A percentile compares a stretch with the other conserved stretches of the same genome.
These are phyloP conservation scores for Colletotrichum theobromicola DNA, from an alignment of 2,329 filamentous ascomycete species.

Conservation along the genomic window DNA sequence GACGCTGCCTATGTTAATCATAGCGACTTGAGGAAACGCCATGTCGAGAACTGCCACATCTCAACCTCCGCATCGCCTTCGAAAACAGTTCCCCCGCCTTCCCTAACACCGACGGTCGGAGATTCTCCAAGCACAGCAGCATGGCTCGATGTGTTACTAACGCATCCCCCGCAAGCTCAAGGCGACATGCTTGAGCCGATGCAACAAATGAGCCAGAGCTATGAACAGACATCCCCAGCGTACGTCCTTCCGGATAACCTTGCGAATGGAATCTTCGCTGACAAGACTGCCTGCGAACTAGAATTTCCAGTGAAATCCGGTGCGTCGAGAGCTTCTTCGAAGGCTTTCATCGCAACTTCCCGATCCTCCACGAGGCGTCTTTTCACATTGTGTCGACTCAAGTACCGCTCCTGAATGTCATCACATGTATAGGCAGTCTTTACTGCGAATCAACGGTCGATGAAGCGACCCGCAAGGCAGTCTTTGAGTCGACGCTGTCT, in stretches of 20 bases:
- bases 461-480: not conserved
- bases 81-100: not conserved
- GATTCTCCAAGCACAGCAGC: not conserved
- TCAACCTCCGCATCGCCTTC: not conserved
- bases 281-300: not conserved
- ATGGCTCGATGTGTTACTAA: conserved; percentile 1
- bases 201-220: not conserved
- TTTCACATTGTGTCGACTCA: conserved; percentile 10
- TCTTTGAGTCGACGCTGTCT: not conserved
- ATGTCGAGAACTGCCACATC: conserved; percentile 3
- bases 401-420: not conserved
- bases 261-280: not conserved
- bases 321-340: conserved; percentile 9
- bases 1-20: not conserved
- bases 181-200: not conserved
- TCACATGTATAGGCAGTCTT: conserved; percentile 4
- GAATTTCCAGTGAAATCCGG: not conserved
- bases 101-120: not conserved
- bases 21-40: conserved; percentile 1
- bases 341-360: conserved; percentile 1
- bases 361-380: not conserved
- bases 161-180: not conserved
- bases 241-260: not conserved
- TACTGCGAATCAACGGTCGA: not conserved
- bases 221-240: not conserved